phyloP scores from a whole-genome alignment of 352 stramenopile genomes.

The Thraustochytrium striatum region DNA sequence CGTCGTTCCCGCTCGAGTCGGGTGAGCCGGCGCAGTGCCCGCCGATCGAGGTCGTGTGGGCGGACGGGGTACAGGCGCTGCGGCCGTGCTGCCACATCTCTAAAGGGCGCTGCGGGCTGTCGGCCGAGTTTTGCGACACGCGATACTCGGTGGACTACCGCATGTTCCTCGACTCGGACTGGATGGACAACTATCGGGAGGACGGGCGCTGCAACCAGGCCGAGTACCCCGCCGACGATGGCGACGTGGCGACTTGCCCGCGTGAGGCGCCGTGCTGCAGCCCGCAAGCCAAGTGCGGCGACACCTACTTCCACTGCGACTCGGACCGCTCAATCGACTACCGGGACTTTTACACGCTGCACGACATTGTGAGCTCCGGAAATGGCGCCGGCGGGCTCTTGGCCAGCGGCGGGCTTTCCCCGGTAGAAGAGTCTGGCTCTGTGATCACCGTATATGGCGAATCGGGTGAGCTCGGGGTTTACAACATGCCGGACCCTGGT shows the following conservation, averaged over 20 bases:
- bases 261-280: conserved; percentile 10
- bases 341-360: background rate
- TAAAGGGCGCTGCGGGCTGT: background rate
- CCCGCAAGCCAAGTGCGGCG: conserved; percentile 1
- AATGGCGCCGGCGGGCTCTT: background rate
- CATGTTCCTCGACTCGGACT: conserved; percentile 19
- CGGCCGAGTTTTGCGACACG: background rate
- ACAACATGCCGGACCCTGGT: conserved; percentile 7
- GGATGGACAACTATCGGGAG: conserved; percentile 32
- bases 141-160: conserved; percentile 46
- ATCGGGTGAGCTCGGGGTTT: background rate
- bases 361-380: background rate
- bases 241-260: conserved; percentile 3
- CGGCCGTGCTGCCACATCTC: conserved; percentile 37
- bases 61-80: background rate
- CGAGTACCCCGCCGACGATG: conserved; percentile 18
- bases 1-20: background rate
- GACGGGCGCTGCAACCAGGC: conserved; percentile 32
- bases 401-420: background rate
- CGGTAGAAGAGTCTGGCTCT: background rate
- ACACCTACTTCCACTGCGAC: conserved; percentile 7
- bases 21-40: conserved; percentile 31
- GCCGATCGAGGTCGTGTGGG: conserved; percentile 9
- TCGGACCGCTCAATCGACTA: conserved; percentile 30
- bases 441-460: conserved; percentile 5